Evolutionary conservation across 441 rosid genomes (phyloP), one percentile per base, ranked within the genome.

Genomic region (Hypseocharis bilobata): DNA sequence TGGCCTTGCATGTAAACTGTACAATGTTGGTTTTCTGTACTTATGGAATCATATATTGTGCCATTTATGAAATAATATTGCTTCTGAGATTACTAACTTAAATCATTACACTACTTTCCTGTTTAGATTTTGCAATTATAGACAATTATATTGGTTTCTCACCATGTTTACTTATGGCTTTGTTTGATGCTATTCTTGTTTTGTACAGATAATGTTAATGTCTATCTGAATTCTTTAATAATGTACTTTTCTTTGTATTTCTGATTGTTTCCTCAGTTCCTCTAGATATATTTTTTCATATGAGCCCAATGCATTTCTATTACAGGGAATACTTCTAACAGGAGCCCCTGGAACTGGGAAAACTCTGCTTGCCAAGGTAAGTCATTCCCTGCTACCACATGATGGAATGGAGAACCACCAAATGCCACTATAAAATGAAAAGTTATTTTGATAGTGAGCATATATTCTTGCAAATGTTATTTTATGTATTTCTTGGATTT

Each of bases 341-440:
- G 99, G 97, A 70, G 93, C 97, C 58, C 99, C 99, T 76, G 99
- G 97, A 74, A 93, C 99, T 47, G 99, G 99, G 74, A 91, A 91
- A 83, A 93, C 97, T 28, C 79, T 93, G 72, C 89, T 91, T 68
- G 97, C 97, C 64, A 93, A 91, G 95, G 99, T 93, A 77, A 70
- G 72, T 8, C 54, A 26, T 64, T 60, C 47, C 40, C 62, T 32
- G 20, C 56, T 51, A 6, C 20, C 6, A 11, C 3, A 19, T 45
- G 19, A 20, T 51, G 27, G 56, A 22, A 51, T 19, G 25, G 56
- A 10, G 27, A 51, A 51, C 27, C 20, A 6, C 22, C 26, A 51
- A 51, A 20, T 51, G 56, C 26, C 25, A 6, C 25, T 51, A 7
- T 19, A 19, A 49, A 6, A 49, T 49, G 11, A 20, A n/a, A 49